phyloP scores from a whole-genome alignment of 345 rosid genomes.

The Citrus trifoliata region DNA sequence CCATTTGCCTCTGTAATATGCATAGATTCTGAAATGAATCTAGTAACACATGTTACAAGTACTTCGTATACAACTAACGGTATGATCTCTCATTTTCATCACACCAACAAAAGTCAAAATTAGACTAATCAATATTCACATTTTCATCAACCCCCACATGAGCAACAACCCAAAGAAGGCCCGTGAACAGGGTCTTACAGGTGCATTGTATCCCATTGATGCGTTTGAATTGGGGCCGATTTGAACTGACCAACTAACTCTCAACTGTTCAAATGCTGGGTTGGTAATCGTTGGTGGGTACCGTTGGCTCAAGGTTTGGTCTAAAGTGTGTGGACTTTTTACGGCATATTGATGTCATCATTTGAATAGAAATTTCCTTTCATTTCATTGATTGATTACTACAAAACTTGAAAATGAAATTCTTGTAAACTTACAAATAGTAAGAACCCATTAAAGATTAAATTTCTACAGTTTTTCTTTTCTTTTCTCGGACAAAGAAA shows the following conservation, averaged over 20 bases:
- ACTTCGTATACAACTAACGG: background rate
- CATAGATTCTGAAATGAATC: background rate
- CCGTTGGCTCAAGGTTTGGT: background rate
- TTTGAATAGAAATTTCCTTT: background rate
- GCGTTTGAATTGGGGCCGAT: background rate
- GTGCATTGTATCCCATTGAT: background rate
- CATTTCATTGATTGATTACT: background rate
- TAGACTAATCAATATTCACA: constrained; percentile 24
- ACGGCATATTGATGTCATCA: background rate
- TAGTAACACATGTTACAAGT: background rate
- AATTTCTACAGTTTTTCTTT: too few relatives aligned
- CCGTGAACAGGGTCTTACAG: constrained; percentile 10
- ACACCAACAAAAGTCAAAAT: background rate
- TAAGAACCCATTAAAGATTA: too few relatives aligned
- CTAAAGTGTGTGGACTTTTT: background rate
- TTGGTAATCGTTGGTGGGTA: background rate
- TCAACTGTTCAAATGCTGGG: constrained; percentile 2
- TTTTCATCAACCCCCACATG: constrained; percentile 21
- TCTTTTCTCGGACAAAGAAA: too few relatives aligned
- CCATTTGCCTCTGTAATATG: background rate
- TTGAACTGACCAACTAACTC: constrained; percentile 9
- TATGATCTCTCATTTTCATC: background rate
- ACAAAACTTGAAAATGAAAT: background rate
- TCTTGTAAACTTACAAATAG: background rate
- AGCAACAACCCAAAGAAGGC: constrained; percentile 30